Evolutionary conservation across 129 eudicot species (phyloP), one percentile per base, ranked within the genome.

Genomic region (Deinandra increscens): DNA sequence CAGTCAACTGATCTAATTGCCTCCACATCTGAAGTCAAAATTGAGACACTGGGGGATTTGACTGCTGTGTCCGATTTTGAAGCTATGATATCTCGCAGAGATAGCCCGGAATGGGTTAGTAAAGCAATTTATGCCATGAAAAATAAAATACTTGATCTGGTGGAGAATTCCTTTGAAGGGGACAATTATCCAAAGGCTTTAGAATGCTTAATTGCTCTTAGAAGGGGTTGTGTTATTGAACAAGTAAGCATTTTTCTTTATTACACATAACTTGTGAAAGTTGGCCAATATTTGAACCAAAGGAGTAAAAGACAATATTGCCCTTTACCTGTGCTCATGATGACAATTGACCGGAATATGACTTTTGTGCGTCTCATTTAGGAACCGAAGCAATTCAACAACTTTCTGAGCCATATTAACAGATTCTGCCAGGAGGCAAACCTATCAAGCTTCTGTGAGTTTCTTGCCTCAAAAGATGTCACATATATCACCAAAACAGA

Each of bases 311-410:
- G 68, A 72, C 22, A 60, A 12, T 44, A 3, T 31, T 60, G 48
- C 70, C 61, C 13, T 61, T 60, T 19, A 19, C 39, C 14, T 20
- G 45, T 23, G 58, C 26, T 15, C 44, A 18, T 39, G 29, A 54
- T 14, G 37, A 74, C 4, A 7, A 17, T 7, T 73, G 50, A 63
- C 19, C 6, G 2, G 6, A 5, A 9, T 22, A 11, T 29, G 13
- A 37, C 10, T 38, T 66, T 5, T n/a, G 15, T 9, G n/a, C 44
- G 50, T 18, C 60, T 34, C 23, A 37, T 73, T 18, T 75, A 94
- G 99, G 99, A 94, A 78, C 96, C 95, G 8, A 80, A 80, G 78
- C 91, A 87, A 81, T 94, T 85, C 83, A 94, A 94, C 83, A 90
- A 89, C 69, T 94, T 94, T 73, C 49, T 94, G 69, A 68, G 26